Percentiles rank a stretch among this genome's conserved stretches.
phyloP scores from a whole-genome alignment of 179 eudicot genomes.

The Silene noctiflora region DNA sequence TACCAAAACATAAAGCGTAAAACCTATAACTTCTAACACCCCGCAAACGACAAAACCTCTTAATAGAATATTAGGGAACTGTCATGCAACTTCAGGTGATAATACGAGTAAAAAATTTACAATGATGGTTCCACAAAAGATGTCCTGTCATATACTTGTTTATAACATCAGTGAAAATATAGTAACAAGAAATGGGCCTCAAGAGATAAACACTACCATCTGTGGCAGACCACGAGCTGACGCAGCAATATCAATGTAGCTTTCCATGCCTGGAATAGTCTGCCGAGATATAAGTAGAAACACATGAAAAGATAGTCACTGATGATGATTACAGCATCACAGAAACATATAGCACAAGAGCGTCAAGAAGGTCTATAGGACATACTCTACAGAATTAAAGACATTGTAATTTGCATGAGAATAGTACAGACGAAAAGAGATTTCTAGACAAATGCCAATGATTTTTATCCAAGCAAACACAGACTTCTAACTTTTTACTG shows the following conservation, averaged over 20 bases:
- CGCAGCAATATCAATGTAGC: slow-evolving; percentile 56
- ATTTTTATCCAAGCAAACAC: background rate
- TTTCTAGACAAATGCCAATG: background rate
- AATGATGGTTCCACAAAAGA: background rate
- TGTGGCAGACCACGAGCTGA: slow-evolving; percentile 87
- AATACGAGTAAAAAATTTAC: background rate
- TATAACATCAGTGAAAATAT: background rate
- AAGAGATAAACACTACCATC: slow-evolving; percentile 46
- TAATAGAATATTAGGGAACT: background rate
- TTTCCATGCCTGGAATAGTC: slow-evolving; percentile 97
- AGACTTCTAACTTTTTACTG: background rate
- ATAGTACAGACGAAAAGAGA: background rate
- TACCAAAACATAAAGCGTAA: background rate
- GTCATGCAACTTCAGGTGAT: background rate
- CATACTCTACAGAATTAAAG: background rate
- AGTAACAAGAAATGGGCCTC: background rate
- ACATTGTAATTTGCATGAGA: background rate
- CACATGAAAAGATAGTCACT: background rate
- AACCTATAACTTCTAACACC: background rate
- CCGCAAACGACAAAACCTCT: background rate
- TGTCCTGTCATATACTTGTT: background rate
- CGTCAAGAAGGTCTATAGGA: background rate
- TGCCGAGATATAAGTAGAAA: slow-evolving; percentile 32
- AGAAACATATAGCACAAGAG: slow-evolving; percentile 2
- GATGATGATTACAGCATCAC: background rate